A percentile compares a stretch with the other conserved stretches of the same genome.
Evolutionary conservation across 225 moss, liverwort and hornwort genomes (phyloP).

Genomic region (Anthoceros angustus): DNA sequence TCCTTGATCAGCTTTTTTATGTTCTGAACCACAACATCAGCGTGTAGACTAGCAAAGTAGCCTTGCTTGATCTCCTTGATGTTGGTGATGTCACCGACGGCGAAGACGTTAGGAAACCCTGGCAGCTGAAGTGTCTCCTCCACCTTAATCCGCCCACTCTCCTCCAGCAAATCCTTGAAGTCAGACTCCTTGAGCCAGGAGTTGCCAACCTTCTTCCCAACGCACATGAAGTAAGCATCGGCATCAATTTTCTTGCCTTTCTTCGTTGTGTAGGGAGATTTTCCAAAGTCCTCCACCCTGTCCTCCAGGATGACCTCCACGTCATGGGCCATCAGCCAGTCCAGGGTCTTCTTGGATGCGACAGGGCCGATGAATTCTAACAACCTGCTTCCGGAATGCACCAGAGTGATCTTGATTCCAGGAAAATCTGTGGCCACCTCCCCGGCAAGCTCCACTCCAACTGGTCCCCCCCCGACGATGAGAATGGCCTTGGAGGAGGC

Average conservation of each 20-base stretch:
- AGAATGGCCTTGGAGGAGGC: not conserved
- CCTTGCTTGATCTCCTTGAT: conserved; percentile 70
- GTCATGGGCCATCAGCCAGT: conserved; percentile 31
- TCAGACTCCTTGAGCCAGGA: conserved; percentile 34
- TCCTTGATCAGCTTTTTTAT: conserved; percentile 44
- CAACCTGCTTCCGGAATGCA: conserved; percentile 31
- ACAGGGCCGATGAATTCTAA: conserved; percentile 42
- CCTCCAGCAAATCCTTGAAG: conserved; percentile 29
- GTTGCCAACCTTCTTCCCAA: conserved; percentile 44
- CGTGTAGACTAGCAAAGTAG: conserved; percentile 30
- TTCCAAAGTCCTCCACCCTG: conserved; percentile 13
- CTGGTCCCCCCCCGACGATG: conserved; percentile 62
- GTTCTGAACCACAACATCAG: conserved; percentile 24
- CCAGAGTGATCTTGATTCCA: conserved; percentile 45
- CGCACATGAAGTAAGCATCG: conserved; percentile 39
- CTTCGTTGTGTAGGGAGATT: conserved; percentile 39
- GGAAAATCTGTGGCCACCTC: conserved; percentile 53
- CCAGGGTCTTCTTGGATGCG: conserved; percentile 24
- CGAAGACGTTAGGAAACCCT: conserved; percentile 44
- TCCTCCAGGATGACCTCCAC: conserved; percentile 48
- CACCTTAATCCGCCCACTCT: conserved; percentile 31
- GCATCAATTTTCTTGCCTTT: conserved; percentile 34
- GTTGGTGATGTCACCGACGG: conserved; percentile 46
- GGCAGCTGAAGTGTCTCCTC: conserved; percentile 29
- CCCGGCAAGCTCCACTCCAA: conserved; percentile 51